Conservation (phyloP, 306 rosid species). For the Fragaria ananassa region DNA sequence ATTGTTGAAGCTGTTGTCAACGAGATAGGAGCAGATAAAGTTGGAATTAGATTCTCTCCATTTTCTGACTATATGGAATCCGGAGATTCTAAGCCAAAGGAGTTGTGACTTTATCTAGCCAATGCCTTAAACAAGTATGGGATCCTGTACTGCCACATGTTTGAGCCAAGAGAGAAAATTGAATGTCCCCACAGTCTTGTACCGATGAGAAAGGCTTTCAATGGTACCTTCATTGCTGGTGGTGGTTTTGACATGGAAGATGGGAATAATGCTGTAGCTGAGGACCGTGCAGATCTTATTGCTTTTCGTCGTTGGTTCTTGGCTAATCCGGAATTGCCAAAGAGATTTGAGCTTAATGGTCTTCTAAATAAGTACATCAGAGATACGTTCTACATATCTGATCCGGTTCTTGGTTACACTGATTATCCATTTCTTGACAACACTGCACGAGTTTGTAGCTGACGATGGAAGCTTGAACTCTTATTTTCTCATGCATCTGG, state of each 20-base stretch:
- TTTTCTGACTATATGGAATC: conserved; percentile 42
- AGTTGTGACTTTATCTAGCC: conserved; percentile 45
- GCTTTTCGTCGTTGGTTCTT: conserved; percentile 51
- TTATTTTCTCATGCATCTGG: neutral
- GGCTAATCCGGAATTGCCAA: conserved; percentile 60
- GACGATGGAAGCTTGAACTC: neutral
- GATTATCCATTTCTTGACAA: conserved; percentile 36
- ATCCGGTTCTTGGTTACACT: conserved; percentile 53
- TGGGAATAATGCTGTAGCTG: conserved; percentile 38
- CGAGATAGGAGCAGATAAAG: conserved; percentile 51
- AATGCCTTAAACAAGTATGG: conserved; percentile 32
- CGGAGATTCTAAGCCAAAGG: conserved; percentile 49
- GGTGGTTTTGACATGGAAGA: conserved; percentile 48
- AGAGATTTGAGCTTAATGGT: conserved; percentile 43
- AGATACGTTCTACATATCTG: conserved; percentile 39
- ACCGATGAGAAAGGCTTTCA: conserved; percentile 48
- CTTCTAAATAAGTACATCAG: conserved; percentile 37
- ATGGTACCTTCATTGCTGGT: conserved; percentile 52
- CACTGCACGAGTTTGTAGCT: neutral
- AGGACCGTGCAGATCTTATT: conserved; percentile 36
- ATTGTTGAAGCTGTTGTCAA: conserved; percentile 41
- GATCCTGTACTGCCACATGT: conserved; percentile 48
- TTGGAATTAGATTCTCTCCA: conserved; percentile 63
- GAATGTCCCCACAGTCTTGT: conserved; percentile 31
- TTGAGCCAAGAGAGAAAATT: conserved; percentile 47